Percentiles rank a stretch among this genome's conserved stretches.
Conservation (phyloP, 2,329 filamentous ascomycete species). For the Graphilbum ipis-grandicollis region DNA sequence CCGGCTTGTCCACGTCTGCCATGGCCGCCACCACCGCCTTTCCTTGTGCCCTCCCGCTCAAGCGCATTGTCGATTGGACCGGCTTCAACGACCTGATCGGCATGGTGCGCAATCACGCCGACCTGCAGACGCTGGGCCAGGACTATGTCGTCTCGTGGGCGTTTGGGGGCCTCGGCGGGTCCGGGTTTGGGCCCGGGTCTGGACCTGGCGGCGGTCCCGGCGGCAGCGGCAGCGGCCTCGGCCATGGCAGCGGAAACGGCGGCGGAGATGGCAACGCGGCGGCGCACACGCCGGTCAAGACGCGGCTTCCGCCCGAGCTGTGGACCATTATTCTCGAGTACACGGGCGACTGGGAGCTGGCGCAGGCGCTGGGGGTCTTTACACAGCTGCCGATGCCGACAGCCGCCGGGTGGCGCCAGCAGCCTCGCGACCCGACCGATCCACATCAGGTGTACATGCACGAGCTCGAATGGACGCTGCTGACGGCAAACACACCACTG, state of each 20-base stretch:
- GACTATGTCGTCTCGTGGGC: conserved; percentile 29
- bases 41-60: conserved; percentile 15
- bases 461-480: conserved; percentile 70
- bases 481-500: conserved; percentile 51
- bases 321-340: conserved; percentile 80
- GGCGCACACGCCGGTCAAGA: conserved; percentile 14
- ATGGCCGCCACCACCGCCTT: too few species aligned
- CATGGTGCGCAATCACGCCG: conserved; percentile 60
- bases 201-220: conserved; percentile 7
- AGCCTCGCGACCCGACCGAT: conserved; percentile 42
- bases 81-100: conserved; percentile 55
- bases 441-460: conserved; percentile 51
- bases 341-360: conserved; percentile 79
- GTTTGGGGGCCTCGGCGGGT: neutral
- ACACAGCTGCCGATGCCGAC: conserved; percentile 57
- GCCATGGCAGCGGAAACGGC: conserved; percentile 8
- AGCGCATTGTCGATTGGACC: conserved; percentile 40
- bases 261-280: conserved; percentile 5
- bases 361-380: conserved; percentile 63
- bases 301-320: conserved; percentile 60
- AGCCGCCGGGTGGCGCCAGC: conserved; percentile 40
- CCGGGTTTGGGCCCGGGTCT: neutral
- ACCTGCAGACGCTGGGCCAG: conserved; percentile 55
- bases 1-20: too few species aligned
- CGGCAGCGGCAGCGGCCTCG: neutral